Evolutionary conservation across 805 yeast species (phyloP), one percentile per base, ranked within the genome.

Genomic region (Myxozyma neglecta): DNA sequence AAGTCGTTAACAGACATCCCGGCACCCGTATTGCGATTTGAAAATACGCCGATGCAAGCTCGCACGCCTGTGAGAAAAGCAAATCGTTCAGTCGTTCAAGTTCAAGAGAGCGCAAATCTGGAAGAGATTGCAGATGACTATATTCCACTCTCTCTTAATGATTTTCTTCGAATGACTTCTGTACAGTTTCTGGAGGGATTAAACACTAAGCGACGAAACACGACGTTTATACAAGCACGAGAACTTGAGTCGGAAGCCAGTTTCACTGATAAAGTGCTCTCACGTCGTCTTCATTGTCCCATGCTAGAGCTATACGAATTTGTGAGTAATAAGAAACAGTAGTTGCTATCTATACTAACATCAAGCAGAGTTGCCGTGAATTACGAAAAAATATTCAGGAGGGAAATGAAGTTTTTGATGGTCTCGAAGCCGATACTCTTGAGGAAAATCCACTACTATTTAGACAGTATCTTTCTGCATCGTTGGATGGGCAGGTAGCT

Each of bases 391-490:
- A 81, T 59, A 80, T 85, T 40, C 69, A 71, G 10, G 83, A 82
- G 49, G 86, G 86, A 0, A 76, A 79, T 57, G 73, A 69, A 11
- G 72, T 79, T 10, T 83, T 82, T 64, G 76, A 78, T 0, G 79
- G 80, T 56, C 74, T 83, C 46, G 82, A 82, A 56, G 73, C 74
- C n/a, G 81, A 80, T 24, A 78, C 80, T 3, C 66, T 68, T 24
- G 77, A 73, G 13, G 80, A 81, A 46, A 83, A 81, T 55, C 85
- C 87, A 0, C 72, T 74, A 7, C 68, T 85, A 14, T 79, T 85
- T 63, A 73, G 74, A 36, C 83, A 82, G 60, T 85, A 79, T 69
- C 77, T 80, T 58, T 71, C 74, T 1, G 72, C 83, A 0, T 66
- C 74, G 6, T 71, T 74, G 1, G 74, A 73, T 42, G 80, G 76